Base-by-base conservation (phyloP, 495 filamentous ascomycete genomes). In the Aspergillus taichungensis region DNA sequence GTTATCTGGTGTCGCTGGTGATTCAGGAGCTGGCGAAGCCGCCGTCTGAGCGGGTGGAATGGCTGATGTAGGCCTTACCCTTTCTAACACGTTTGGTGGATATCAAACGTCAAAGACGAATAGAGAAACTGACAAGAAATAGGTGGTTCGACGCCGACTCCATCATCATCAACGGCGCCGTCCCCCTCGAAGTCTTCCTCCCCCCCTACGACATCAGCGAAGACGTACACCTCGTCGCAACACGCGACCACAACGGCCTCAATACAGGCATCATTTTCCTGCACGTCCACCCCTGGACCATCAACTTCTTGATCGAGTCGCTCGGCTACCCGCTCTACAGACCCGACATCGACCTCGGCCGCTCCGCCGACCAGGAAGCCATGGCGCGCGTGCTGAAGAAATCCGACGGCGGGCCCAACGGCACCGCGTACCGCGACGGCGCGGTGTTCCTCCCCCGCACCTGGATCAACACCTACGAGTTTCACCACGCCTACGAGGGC, bases 81-180 rank as follows among this genome's bases (percentile, higher is more conserved):
- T n/a, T n/a, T n/a, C n/a, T n/a, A n/a, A n/a, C n/a, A n/a, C n/a
- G n/a, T n/a, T n/a, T n/a, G n/a, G n/a, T n/a, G n/a, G n/a, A n/a
- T n/a, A n/a, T n/a, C n/a, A n/a, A n/a, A n/a, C n/a, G n/a, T n/a
- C n/a, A n/a, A n/a, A n/a, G n/a, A n/a, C n/a, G n/a, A n/a, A n/a
- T n/a, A n/a, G 51, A 34, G 59, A 50, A 2, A 10, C 18, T 24
- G 4, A 24, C 18, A 1, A 24, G 10, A 30, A 37, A 33, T 43
- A 74, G 70, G 47, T 74, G 64, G 64, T 50, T 63, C 30, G 71
- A 72, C 41, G 67, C 66, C 40, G 63, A 69, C 44, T 56, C 63
- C 8, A 59, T 72, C 41, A 47, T 74, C 46, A 48, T 72, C 11
- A 75, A 72, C 46, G 55, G 55, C 6, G 50, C 55, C 6, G 57